Evolutionary conservation across 768 basidiomycete genomes (phyloP).

Genomic region (Russula lepida): DNA sequence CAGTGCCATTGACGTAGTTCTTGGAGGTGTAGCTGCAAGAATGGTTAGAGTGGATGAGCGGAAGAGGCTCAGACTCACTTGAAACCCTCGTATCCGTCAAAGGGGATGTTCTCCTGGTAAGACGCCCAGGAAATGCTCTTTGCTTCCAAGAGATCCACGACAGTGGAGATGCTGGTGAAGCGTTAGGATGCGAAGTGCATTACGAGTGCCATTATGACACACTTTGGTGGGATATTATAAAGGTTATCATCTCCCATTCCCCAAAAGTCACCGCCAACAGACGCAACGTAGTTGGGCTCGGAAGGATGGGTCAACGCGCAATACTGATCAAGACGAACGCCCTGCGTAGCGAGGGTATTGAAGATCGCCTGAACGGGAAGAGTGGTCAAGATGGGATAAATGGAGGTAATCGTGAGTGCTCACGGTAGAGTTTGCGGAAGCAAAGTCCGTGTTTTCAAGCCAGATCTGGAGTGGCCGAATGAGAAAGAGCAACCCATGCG

Average conservation of each 20-base stretch:
- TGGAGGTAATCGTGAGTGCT: neutral
- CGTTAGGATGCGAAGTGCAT: neutral
- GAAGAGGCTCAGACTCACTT: slow-evolving; percentile 5
- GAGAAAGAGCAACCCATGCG: neutral
- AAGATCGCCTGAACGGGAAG: slow-evolving; percentile 25
- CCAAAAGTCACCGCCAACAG: slow-evolving; percentile 45
- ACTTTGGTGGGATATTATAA: slow-evolving; percentile 25
- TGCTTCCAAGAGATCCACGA: slow-evolving; percentile 52
- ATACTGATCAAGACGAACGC: slow-evolving; percentile 37
- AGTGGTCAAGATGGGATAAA: slow-evolving; percentile 4
- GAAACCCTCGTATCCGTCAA: slow-evolving; percentile 34
- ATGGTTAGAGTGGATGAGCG: neutral
- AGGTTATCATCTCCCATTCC: slow-evolving; percentile 39
- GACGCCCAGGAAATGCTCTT: slow-evolving; percentile 51
- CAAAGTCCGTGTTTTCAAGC: slow-evolving; percentile 57
- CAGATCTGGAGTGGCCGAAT: slow-evolving; percentile 34
- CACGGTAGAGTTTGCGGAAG: slow-evolving; percentile 22
- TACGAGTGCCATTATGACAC: neutral
- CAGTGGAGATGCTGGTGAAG: slow-evolving; percentile 33
- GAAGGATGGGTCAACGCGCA: slow-evolving; percentile 50
- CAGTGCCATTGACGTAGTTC: slow-evolving; percentile 33
- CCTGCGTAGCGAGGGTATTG: slow-evolving; percentile 38
- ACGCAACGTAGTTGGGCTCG: slow-evolving; percentile 51
- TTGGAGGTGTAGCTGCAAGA: slow-evolving; percentile 29
- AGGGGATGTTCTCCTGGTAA: slow-evolving; percentile 54